These are phyloP conservation scores for Anacardium occidentale DNA, from an alignment of 345 rosid genomes.

Conservation along the genomic window DNA sequence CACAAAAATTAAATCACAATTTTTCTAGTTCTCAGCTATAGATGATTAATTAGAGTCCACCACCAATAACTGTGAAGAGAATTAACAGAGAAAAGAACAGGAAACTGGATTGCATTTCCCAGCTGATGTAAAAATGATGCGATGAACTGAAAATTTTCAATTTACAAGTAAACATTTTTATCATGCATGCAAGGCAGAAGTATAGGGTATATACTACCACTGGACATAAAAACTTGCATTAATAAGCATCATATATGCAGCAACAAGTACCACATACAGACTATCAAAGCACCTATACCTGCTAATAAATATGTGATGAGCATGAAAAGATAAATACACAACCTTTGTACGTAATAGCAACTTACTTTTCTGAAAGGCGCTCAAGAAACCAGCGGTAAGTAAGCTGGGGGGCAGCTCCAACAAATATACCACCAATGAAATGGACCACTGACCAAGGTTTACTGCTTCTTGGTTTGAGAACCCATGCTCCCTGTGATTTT, in stretches of 20 bases:
- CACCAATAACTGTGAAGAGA: not conserved
- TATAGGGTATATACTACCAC: not conserved
- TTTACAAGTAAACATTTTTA: not conserved
- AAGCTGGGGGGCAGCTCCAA: slow-evolving; percentile 99
- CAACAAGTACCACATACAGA: not conserved
- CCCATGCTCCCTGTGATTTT: slow-evolving; percentile 85
- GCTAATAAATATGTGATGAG: not conserved
- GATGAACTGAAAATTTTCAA: not conserved
- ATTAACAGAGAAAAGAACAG: not conserved
- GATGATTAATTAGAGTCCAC: not conserved
- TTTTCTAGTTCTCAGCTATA: slow-evolving; percentile 9
- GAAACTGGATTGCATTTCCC: too few species aligned
- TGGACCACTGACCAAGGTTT: slow-evolving; percentile 78
- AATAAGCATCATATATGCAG: not conserved
- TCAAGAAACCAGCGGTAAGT: slow-evolving; percentile 93
- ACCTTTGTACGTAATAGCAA: not conserved
- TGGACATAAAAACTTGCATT: not conserved
- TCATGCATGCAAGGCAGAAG: not conserved
- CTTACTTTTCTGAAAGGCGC: slow-evolving; percentile 85
- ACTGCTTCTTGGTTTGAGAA: slow-evolving; percentile 67
- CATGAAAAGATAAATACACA: not conserved
- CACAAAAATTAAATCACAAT: slow-evolving; percentile 21
- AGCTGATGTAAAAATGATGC: not conserved
- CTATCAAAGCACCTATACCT: not conserved
- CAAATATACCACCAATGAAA: slow-evolving; percentile 94